A percentile compares a stretch with the other conserved stretches of the same genome.
These are phyloP conservation scores for Clarireedia homoeocarpa DNA, from an alignment of 2,329 filamentous ascomycete genomes.

Conservation along the genomic window DNA sequence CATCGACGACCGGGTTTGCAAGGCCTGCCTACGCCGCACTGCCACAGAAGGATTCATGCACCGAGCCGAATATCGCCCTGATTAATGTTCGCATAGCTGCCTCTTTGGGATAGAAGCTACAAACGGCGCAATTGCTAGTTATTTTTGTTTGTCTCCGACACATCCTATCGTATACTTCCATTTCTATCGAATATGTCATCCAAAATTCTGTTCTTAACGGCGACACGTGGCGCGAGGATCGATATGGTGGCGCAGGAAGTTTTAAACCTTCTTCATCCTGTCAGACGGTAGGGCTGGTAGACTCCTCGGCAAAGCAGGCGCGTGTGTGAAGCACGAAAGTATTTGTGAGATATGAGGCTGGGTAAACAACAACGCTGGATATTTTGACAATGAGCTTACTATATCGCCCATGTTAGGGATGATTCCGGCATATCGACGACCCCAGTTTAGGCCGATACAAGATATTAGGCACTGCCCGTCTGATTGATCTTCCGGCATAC, in stretches of 20 bases:
- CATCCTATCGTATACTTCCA: background rate
- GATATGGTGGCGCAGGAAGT: conserved; percentile 4
- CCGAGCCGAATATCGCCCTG: background rate
- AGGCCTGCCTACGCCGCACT: background rate
- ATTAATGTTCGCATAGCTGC: background rate
- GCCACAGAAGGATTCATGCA: conserved; percentile 7
- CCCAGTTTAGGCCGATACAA: too few relatives aligned
- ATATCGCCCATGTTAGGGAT: too few relatives aligned
- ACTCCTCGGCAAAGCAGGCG: background rate
- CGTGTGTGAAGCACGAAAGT: background rate
- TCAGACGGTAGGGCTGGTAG: background rate
- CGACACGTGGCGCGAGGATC: conserved; percentile 1
- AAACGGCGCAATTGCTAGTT: background rate
- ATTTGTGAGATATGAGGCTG: background rate
- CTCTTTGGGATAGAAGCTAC: background rate
- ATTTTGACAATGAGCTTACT: too few relatives aligned
- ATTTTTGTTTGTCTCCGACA: background rate
- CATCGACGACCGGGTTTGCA: background rate
- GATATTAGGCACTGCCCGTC: too few relatives aligned
- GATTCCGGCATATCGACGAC: too few relatives aligned
- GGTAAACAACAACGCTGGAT: too few relatives aligned
- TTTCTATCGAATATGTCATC: background rate
- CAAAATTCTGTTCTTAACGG: background rate
- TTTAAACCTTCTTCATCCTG: background rate
- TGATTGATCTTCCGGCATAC: too few relatives aligned